Conservation (phyloP, 163 green algal genomes). For the Scenedesmus sp. region DNA sequence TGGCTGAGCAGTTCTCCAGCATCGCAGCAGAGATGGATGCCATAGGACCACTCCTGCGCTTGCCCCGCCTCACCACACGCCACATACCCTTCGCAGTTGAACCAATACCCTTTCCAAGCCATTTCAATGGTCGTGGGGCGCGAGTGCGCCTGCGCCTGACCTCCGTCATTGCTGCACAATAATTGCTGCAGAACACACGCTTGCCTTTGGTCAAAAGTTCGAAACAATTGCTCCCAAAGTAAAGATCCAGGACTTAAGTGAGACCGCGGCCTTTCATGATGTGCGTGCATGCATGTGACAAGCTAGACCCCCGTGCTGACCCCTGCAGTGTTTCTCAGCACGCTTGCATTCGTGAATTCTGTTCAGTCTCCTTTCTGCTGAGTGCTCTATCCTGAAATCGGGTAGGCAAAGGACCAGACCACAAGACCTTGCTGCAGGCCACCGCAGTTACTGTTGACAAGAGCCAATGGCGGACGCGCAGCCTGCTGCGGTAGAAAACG, state of each 20-base stretch:
- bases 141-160: neutral
- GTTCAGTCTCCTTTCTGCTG: no score
- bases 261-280: neutral
- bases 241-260: neutral
- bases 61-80: constrained; percentile 6
- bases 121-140: neutral
- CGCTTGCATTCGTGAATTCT: no score
- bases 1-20: constrained; percentile 6
- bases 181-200: constrained; percentile 6
- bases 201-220: neutral
- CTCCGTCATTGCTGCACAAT: constrained; percentile 12
- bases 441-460: neutral
- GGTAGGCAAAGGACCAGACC: no score
- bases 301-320: neutral
- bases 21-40: constrained; percentile 37
- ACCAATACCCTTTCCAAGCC: constrained; percentile 25
- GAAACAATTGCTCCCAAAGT: neutral
- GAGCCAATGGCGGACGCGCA: constrained; percentile 28
- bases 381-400: no score
- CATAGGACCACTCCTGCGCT: neutral
- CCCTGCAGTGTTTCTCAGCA: neutral
- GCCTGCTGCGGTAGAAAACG: neutral
- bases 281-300: neutral
- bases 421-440: neutral
- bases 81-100: constrained; percentile 22